Percentiles rank a stretch among this genome's conserved stretches.
Evolutionary conservation across 148 eudicot species (phyloP).

Genomic region (Rhododendron ferrugineum): DNA sequence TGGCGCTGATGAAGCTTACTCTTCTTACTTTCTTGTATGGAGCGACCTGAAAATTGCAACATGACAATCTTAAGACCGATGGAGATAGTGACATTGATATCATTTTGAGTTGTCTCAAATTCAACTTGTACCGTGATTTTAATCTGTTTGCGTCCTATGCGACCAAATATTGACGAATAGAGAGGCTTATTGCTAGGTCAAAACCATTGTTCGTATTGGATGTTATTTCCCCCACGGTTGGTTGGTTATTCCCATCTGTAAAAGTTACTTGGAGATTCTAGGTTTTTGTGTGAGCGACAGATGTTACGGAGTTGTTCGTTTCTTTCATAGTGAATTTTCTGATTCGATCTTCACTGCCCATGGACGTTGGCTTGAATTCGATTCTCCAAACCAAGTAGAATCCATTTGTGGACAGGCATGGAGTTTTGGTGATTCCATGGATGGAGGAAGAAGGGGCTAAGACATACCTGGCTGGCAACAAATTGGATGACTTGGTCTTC

Average conservation of each 20-base stretch:
- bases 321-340: not conserved
- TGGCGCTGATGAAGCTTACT: conserved; percentile 34
- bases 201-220: not conserved
- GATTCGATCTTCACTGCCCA: not conserved
- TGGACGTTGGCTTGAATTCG: not conserved
- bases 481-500: conserved; percentile 45
- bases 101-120: not conserved
- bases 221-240: not conserved
- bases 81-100: not conserved
- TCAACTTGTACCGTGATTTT: not conserved
- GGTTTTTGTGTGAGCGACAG: not conserved
- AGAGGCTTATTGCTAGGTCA: not conserved
- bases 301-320: not conserved
- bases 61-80: not conserved
- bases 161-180: not conserved
- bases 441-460: not conserved
- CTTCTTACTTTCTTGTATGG: conserved; percentile 49
- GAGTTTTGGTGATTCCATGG: not conserved
- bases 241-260: not conserved
- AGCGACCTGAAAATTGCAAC: conserved; percentile 32
- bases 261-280: not conserved
- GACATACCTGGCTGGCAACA: conserved; percentile 40
- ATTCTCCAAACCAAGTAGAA: not conserved
- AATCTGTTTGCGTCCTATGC: not conserved
- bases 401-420: not conserved